Percentiles rank a stretch among this genome's conserved stretches.
Conservation (phyloP, 1,139 yeast species). For the Spencermartinsiella ligniputridi region DNA sequence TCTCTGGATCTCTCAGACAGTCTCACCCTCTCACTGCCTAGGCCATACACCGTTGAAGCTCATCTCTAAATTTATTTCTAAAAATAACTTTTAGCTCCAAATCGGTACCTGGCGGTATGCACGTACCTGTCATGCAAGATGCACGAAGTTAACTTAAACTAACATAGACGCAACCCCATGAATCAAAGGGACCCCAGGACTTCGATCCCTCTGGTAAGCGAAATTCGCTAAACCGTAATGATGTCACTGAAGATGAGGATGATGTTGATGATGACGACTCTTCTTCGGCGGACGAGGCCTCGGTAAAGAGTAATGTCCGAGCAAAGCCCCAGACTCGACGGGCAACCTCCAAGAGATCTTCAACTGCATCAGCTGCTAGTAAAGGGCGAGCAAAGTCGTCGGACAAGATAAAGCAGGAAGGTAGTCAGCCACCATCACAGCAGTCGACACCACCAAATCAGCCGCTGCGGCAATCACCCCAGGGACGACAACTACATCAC, state of each 20-base stretch:
- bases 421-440: background rate
- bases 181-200: constrained; percentile 29
- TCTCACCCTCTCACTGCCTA: no score
- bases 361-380: background rate
- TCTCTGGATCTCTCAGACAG: no score
- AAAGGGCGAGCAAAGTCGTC: background rate
- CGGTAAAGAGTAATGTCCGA: background rate
- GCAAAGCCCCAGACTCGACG: background rate
- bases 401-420: background rate
- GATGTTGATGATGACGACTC: constrained; percentile 18
- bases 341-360: background rate
- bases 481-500: background rate
- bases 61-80: no score
- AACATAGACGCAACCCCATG: constrained; percentile 29
- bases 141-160: constrained; percentile 24
- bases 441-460: background rate
- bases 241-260: constrained; percentile 11
- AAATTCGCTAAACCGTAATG: background rate
- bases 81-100: background rate
- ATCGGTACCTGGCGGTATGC: background rate
- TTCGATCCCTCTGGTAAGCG: constrained; percentile 19
- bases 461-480: background rate
- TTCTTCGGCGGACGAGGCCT: background rate
- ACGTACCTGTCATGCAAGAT: background rate
- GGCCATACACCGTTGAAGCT: no score